Percentiles rank a stretch among this genome's conserved stretches.
Conservation (phyloP, 2,329 filamentous ascomycete species). For the Cladophialophora carrionii region DNA sequence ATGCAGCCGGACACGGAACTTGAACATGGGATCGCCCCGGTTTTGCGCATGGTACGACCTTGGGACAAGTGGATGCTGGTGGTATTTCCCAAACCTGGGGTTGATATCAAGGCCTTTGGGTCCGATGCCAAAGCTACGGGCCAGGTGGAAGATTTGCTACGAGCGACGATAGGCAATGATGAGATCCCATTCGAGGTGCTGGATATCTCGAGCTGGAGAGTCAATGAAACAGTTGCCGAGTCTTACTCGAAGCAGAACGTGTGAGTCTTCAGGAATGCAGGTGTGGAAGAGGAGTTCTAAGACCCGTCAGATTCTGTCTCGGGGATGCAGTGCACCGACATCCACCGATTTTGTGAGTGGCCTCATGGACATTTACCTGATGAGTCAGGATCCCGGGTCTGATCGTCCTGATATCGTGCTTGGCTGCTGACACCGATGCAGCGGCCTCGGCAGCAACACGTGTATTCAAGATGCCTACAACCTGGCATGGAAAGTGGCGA, state of each 20-base stretch:
- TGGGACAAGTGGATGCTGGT: conserved; percentile 67
- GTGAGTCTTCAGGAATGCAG: conserved; percentile 56
- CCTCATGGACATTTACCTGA: not conserved
- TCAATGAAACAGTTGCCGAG: conserved; percentile 65
- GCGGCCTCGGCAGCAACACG: conserved; percentile 45
- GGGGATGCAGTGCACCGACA: conserved; percentile 45
- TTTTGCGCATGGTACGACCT: conserved; percentile 64
- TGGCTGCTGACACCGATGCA: not conserved
- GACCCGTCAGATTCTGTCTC: conserved; percentile 45
- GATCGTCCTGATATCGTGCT: not conserved
- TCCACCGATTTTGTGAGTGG: conserved; percentile 41
- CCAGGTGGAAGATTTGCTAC: conserved; percentile 52
- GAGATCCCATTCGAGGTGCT: conserved; percentile 55
- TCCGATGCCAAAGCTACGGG: conserved; percentile 42
- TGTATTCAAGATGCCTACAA: conserved; percentile 46
- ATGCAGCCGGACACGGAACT: conserved; percentile 59
- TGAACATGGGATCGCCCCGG: conserved; percentile 54
- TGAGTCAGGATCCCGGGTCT: not conserved
- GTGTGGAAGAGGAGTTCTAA: conserved; percentile 60
- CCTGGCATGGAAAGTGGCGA: conserved; percentile 45
- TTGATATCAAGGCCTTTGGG: conserved; percentile 44
- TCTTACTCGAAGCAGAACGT: conserved; percentile 54
- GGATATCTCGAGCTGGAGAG: conserved; percentile 59
- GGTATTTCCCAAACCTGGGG: conserved; percentile 50
- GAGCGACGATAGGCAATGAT: conserved; percentile 59